These are phyloP conservation scores for Rhodamnia argentea DNA, from an alignment of 345 rosid species.

Conservation along the genomic window DNA sequence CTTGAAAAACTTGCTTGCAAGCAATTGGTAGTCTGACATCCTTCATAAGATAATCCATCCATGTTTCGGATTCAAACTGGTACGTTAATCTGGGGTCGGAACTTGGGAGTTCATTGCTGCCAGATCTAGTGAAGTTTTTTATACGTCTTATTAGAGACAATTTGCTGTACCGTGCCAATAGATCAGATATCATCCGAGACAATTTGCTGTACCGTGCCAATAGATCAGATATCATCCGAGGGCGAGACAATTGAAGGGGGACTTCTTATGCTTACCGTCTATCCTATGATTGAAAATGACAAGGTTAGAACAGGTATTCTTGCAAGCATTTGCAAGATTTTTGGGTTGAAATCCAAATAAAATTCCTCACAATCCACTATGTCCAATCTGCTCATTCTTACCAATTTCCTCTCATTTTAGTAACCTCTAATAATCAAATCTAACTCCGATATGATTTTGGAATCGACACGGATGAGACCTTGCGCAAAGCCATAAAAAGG, in stretches of 20 bases:
- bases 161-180: neutral
- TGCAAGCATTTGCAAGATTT: neutral
- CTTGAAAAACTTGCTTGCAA: neutral
- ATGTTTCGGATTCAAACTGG: neutral
- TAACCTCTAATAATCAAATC: neutral
- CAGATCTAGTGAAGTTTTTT: neutral
- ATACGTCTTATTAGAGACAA: neutral
- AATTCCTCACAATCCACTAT: neutral
- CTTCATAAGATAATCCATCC: neutral
- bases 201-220: neutral
- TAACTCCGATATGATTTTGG: neutral
- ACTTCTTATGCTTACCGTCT: neutral
- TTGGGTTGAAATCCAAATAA: neutral
- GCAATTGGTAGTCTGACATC: neutral
- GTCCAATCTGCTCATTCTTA: neutral
- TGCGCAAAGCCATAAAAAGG: neutral
- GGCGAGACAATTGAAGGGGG: neutral
- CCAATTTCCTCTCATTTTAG: neutral
- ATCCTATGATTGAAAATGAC: neutral
- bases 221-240: neutral
- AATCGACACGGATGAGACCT: neutral
- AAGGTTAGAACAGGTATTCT: neutral
- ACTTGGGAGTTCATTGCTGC: neutral
- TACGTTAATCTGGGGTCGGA: neutral
- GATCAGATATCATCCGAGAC: too few relatives aligned